Evolutionary conservation across 2,329 filamentous ascomycete species (phyloP).

Genomic region (Botrytis cinerea): DNA sequence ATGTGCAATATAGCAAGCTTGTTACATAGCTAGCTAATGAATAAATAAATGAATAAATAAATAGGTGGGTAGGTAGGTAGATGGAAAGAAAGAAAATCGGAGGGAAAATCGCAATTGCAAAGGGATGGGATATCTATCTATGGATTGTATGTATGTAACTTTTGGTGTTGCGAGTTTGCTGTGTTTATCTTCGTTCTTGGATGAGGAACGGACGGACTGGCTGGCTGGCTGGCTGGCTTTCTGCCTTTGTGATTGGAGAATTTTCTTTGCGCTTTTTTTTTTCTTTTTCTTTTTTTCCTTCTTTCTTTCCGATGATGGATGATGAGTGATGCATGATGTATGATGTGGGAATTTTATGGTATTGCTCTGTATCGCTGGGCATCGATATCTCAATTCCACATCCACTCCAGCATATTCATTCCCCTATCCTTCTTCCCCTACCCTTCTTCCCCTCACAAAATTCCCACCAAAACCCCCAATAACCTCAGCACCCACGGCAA

Average conservation of each 20-base stretch:
- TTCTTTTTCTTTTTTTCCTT: too few relatives aligned
- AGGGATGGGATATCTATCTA: neutral
- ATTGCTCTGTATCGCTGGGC: neutral
- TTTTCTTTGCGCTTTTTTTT: neutral
- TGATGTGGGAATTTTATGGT: neutral
- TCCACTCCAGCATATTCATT: neutral
- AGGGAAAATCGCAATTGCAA: neutral
- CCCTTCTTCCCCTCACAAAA: neutral
- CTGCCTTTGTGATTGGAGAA: neutral
- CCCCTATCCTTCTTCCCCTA: neutral
- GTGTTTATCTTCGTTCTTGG: neutral
- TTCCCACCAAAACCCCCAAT: neutral
- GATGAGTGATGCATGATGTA: too few relatives aligned
- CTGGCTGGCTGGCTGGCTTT: neutral
- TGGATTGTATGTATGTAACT: neutral
- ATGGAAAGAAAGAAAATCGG: neutral
- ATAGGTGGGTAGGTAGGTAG: neutral
- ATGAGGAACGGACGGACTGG: neutral
- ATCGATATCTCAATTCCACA: neutral
- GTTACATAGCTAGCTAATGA: too few relatives aligned
- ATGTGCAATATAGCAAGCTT: too few relatives aligned
- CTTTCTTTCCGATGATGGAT: neutral
- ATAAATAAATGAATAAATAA: neutral
- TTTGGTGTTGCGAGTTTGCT: neutral
- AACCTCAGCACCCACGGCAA: constrained; percentile 12